Evolutionary conservation across 163 green algal genomes (phyloP), one percentile per base, ranked within the genome.

Genomic region (Prototheca wickerhamii): DNA sequence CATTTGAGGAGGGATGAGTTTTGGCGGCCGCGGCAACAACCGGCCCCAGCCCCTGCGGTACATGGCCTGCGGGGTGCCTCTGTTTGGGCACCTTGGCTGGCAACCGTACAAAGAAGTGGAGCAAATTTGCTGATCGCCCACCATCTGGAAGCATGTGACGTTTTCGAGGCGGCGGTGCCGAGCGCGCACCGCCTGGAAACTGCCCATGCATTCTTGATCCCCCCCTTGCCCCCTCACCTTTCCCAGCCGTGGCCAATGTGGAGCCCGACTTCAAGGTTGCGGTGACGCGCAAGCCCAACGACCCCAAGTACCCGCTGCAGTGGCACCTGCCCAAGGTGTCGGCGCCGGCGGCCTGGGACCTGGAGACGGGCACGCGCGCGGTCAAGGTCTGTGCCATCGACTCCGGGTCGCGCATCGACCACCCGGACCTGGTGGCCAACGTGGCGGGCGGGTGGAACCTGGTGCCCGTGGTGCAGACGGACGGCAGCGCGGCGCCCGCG

Each of bases 311-410:
- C 52, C 7, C 50, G n/a, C 40, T 61, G 37, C 63, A 82, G 63
- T 83, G 76, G 69, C 62, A 79, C 58, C 58, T 74, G 35, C 58
- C 67, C 51, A 58, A 65, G 34, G 55, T 82, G 20, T 35, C 40
- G 4, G 60, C 46, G 25, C 26, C 62, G 4, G 35, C n/a, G 23
- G 70, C 72, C 3, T 83, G 76, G 76, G 60, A 68, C 52, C 20
- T 60, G 15, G 64, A 40, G 28, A 69, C 58, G 21, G 75, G 77
- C 34, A 61, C 57, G 29, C 37, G 8, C 26, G 3, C 33, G 26
- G 33, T 70, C 43, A 58, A 74, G 55, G 75, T 87, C 21, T 85
- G 81, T 63, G 65, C 83, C 21, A 78, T 87, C 53, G 81, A 87
- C 59, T 83, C 72, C 26, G 80, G 80, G 31, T 67, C 78, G 26